phyloP scores from a whole-genome alignment of 2,329 filamentous ascomycete genomes.

The Zymoseptoria crescenta region DNA sequence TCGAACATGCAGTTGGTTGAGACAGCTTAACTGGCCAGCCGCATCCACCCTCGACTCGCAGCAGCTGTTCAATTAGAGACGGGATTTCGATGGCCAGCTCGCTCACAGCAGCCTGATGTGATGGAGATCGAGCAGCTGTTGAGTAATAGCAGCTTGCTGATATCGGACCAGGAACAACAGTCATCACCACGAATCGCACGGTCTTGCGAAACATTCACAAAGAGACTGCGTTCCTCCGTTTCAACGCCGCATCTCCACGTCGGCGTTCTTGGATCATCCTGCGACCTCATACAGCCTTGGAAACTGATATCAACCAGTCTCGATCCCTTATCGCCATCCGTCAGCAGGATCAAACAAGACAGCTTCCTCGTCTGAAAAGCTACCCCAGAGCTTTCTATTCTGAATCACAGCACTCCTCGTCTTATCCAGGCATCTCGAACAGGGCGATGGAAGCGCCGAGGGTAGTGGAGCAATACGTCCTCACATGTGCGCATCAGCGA shows the following conservation, averaged over 20 bases:
- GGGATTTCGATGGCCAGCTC: not conserved
- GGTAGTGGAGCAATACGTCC: not conserved
- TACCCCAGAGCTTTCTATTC: not conserved
- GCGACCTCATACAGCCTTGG: not conserved
- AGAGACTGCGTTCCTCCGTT: not conserved
- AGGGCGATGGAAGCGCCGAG: not conserved
- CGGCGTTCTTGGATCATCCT: not conserved
- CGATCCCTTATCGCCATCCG: not conserved
- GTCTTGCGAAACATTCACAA: not conserved
- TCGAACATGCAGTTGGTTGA: not conserved
- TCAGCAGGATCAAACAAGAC: not conserved
- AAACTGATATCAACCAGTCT: not conserved
- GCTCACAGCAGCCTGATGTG: not conserved
- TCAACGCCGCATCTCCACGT: not conserved
- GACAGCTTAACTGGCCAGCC: not conserved
- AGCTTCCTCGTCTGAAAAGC: not conserved
- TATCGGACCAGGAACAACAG: not conserved
- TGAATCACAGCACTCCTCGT: not conserved
- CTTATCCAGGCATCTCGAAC: not conserved
- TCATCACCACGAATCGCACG: not conserved
- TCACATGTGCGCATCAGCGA: not conserved
- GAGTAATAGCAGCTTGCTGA: not conserved
- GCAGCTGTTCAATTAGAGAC: not conserved
- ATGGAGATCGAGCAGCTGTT: not conserved
- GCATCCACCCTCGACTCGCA: not conserved